Evolutionary conservation across 2,329 filamentous ascomycete genomes (phyloP).

Genomic region (Ceratocystis diversiconidia): DNA sequence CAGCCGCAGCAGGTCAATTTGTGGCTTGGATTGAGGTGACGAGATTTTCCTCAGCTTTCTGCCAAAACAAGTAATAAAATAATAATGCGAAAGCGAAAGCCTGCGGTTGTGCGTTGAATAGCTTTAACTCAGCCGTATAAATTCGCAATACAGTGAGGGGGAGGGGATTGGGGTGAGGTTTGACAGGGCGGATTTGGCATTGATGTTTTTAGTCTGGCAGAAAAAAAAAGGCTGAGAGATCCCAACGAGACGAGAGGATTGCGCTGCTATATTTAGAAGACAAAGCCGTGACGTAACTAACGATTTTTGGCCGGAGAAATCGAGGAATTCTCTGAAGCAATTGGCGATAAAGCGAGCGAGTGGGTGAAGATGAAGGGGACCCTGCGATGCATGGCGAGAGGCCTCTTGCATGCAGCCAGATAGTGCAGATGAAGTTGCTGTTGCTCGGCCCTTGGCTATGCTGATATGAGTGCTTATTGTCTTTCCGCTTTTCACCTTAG

Average conservation of each 20-base stretch:
- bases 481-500: too few relatives aligned
- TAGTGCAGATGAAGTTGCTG: too few relatives aligned
- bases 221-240: conserved; percentile 6
- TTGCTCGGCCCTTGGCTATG: too few relatives aligned
- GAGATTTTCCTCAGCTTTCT: not conserved
- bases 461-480: too few relatives aligned
- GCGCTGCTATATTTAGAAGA: not conserved
- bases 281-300: not conserved
- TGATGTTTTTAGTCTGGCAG: not conserved
- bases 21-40: not conserved
- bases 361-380: too few relatives aligned
- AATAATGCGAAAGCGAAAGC: not conserved
- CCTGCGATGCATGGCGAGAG: too few relatives aligned
- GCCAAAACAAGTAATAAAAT: not conserved
- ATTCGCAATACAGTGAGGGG: not conserved
- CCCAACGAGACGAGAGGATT: not conserved
- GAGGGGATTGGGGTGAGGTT: not conserved
- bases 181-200: not conserved
- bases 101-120: not conserved
- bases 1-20: not conserved
- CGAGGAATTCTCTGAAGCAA: not conserved
- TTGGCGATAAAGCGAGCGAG: too few relatives aligned
- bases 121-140: not conserved
- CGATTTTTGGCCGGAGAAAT: not conserved
- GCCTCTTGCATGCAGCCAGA: too few relatives aligned